A percentile compares a stretch with the other conserved stretches of the same genome.
These are phyloP conservation scores for Diaporthe eres DNA, from an alignment of 2,329 filamentous ascomycete species.

Conservation along the genomic window DNA sequence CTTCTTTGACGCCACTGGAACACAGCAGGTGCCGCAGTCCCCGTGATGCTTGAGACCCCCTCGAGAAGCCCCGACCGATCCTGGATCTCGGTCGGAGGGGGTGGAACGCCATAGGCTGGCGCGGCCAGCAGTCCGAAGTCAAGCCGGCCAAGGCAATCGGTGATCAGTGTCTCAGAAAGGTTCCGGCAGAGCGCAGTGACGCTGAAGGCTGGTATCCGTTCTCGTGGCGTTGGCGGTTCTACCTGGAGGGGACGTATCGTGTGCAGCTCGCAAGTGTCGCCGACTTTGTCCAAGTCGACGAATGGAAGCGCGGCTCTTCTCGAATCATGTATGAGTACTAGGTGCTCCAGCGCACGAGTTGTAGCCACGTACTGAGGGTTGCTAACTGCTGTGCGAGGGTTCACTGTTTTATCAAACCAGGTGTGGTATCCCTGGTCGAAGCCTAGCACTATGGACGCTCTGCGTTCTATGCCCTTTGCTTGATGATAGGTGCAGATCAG, in stretches of 20 bases:
- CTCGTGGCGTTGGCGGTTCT: neutral
- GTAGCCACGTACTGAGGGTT: constrained; percentile 40
- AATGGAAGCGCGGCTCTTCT: constrained; percentile 35
- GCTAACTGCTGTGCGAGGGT: constrained; percentile 17
- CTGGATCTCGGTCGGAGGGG: constrained; percentile 20
- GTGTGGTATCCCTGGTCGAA: constrained; percentile 39
- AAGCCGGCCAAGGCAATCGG: constrained; percentile 27
- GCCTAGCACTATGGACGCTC: constrained; percentile 37
- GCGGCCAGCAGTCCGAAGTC: constrained; percentile 24
- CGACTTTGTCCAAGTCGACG: constrained; percentile 34
- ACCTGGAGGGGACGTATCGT: constrained; percentile 8
- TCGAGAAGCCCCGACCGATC: constrained; percentile 35
- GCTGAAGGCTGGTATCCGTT: constrained; percentile 5
- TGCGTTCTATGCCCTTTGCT: constrained; percentile 39
- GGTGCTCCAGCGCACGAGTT: constrained; percentile 39
- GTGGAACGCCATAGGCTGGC: constrained; percentile 19
- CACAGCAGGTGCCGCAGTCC: constrained; percentile 36
- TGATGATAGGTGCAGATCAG: constrained; percentile 42
- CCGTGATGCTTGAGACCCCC: constrained; percentile 35
- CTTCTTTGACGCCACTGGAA: constrained; percentile 40
- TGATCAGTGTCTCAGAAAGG: constrained; percentile 39
- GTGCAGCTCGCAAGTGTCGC: constrained; percentile 35
- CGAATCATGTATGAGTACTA: constrained; percentile 35
- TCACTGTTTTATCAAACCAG: constrained; percentile 30
- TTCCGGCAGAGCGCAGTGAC: constrained; percentile 39